A percentile compares a stretch with the other conserved stretches of the same genome.
phyloP scores from a whole-genome alignment of 192 early-diverging fungal genomes.

The Radiomyces spectabilis region DNA sequence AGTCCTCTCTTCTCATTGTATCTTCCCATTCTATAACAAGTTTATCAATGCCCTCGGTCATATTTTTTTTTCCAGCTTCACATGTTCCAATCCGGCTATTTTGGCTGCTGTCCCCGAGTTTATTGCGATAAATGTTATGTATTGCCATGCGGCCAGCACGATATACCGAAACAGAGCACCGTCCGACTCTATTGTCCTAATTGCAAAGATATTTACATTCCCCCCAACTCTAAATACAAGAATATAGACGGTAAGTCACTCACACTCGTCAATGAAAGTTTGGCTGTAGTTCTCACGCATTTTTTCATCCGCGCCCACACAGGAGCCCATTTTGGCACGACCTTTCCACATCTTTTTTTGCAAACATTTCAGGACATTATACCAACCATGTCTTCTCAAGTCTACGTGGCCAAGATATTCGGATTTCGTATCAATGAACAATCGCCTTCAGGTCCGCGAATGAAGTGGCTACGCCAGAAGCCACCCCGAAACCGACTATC shows the following conservation, averaged over 20 bases:
- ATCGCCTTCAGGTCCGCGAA: conserved; percentile 71
- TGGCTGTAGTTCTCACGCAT: conserved; percentile 12
- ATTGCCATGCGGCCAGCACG: conserved; percentile 66
- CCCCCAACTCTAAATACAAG: conserved; percentile 58
- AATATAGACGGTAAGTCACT: conserved; percentile 54
- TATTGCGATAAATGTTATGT: conserved; percentile 55
- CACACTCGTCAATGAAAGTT: background rate
- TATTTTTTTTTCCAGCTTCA: conserved; percentile 34
- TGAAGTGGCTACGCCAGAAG: conserved; percentile 82
- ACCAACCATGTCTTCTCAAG: conserved; percentile 42
- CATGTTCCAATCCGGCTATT: conserved; percentile 70
- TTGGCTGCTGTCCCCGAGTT: conserved; percentile 69
- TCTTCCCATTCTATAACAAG: no score
- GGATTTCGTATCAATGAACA: conserved; percentile 83
- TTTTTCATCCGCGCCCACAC: conserved; percentile 20
- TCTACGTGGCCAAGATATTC: conserved; percentile 84
- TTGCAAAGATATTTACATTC: conserved; percentile 73
- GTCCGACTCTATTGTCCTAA: conserved; percentile 77
- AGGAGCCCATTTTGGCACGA: conserved; percentile 95
- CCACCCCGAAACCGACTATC: background rate
- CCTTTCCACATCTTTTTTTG: conserved; percentile 90
- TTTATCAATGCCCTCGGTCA: conserved; percentile 10
- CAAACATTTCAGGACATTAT: conserved; percentile 75
- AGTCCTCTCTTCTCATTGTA: no score
- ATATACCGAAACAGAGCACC: conserved; percentile 56